Base-by-base conservation (phyloP, 129 eudicot species). In the Cynara cardunculus region DNA sequence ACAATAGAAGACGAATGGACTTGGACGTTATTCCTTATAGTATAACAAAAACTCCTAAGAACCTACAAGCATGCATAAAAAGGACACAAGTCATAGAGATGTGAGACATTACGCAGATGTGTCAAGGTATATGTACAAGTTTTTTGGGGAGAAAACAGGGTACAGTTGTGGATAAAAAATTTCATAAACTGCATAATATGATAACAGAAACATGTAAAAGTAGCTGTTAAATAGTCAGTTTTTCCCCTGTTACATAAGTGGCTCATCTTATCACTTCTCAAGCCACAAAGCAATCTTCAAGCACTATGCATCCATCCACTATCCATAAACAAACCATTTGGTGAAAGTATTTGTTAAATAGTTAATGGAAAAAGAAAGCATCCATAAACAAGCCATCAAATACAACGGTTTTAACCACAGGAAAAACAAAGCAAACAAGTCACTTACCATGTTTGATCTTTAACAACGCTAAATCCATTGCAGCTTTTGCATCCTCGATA, bases 401-500 rank as follows among this genome's bases (percentile, higher is more conserved):
- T 7, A 31, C 26, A 37, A 28, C 30, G 2, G 24, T 12, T 76
- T 59, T 28, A 24, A 41, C 37, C 49, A 80, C 16, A 24, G 1
- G 70, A 76, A 22, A 61, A 22, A 37, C 5, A 77, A 62, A 32
- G 13, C 19, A 73, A 21, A 67, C 49, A 69, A 71, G 75, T 39
- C 12, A 79, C 83, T 85, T 90, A 82, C 98, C 99, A 69, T 93
- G 78, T 86, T 74, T 88, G 13, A 96, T 75, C 77, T 96, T 96
- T 74, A 96, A 73, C 41, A 89, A 73, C 37, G 97, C 97, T 25
- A 96, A 87, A 73, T 96, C 99, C 97, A 96, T 72, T 61, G 99
- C 86, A 37, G 99, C 93, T 87, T 86, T 91, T 25, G 99, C 99
- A 91, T 96, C 99, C 85, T 96, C 99, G 26, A 85, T 72, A 74